Percentiles rank a stretch among this genome's conserved stretches.
Conservation (phyloP, 768 basidiomycete species). For the Porphyrellus cyaneotinctus region DNA sequence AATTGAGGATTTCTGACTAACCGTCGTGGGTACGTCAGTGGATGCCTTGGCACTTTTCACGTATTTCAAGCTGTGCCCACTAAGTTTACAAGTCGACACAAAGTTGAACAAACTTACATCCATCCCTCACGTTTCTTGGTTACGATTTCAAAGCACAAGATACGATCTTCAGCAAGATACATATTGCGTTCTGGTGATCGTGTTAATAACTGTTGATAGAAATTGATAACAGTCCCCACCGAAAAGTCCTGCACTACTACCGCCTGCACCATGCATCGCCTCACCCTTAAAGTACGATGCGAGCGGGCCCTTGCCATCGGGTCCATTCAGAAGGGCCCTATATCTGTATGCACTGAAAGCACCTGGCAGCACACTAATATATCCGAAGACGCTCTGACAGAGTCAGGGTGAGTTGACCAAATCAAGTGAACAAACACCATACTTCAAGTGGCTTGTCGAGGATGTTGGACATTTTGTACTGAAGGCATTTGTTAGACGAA, state of each 20-base stretch:
- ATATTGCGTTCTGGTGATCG: conserved; percentile 66
- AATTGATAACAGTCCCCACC: conserved; percentile 25
- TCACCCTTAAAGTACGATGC: conserved; percentile 95
- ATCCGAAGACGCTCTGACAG: conserved; percentile 71
- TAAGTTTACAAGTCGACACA: neutral
- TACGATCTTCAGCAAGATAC: conserved; percentile 89
- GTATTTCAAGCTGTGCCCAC: conserved; percentile 59
- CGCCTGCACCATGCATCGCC: conserved; percentile 66
- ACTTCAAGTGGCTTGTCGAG: conserved; percentile 94
- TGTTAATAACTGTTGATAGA: neutral
- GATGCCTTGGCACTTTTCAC: conserved; percentile 93
- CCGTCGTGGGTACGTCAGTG: conserved; percentile 90
- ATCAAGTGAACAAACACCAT: conserved; percentile 20
- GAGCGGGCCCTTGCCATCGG: conserved; percentile 84
- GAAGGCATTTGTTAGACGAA: neutral
- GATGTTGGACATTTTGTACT: conserved; percentile 96
- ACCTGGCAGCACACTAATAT: conserved; percentile 85
- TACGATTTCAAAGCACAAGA: conserved; percentile 90
- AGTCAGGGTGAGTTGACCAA: neutral
- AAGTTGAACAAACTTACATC: conserved; percentile 49
- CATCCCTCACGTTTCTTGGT: conserved; percentile 83
- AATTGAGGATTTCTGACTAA: conserved; percentile 24
- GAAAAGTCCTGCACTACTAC: conserved; percentile 64
- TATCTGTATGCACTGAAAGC: conserved; percentile 93
- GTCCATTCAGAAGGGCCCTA: conserved; percentile 80